These are phyloP conservation scores for Exophiala bonariae DNA, from an alignment of 2,329 filamentous ascomycete genomes.

Conservation along the genomic window DNA sequence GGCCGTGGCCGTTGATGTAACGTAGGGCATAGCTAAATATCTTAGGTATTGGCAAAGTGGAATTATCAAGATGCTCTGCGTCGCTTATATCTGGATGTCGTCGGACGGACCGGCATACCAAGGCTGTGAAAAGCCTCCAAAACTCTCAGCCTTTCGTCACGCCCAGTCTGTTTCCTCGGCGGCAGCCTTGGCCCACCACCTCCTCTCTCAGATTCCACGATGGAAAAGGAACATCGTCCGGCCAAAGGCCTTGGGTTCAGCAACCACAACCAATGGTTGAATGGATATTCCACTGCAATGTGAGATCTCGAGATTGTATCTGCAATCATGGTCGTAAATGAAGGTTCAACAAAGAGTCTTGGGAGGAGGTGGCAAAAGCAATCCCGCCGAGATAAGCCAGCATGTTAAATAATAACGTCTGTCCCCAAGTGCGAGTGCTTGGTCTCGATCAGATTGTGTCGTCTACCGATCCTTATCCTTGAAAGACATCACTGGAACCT, in stretches of 20 bases:
- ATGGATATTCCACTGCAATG: neutral
- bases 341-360: neutral
- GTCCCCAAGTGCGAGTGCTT: no score
- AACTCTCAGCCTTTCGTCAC: slow-evolving; percentile 1
- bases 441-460: no score
- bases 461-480: neutral
- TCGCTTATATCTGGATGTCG: neutral
- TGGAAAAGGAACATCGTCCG: neutral
- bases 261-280: neutral
- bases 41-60: slow-evolving; percentile 1
- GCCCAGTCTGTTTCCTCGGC: neutral
- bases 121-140: neutral
- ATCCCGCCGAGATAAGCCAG: neutral
- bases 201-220: neutral
- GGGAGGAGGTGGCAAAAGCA: neutral
- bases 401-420: no score
- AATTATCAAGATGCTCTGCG: neutral
- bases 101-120: neutral
- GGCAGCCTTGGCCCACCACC: neutral
- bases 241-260: neutral
- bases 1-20: no score
- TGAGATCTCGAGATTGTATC: neutral
- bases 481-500: neutral
- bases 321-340: neutral
- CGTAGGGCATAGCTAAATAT: no score